These are phyloP conservation scores for Rubus parviflorus DNA, from an alignment of 306 rosid genomes.

Conservation along the genomic window DNA sequence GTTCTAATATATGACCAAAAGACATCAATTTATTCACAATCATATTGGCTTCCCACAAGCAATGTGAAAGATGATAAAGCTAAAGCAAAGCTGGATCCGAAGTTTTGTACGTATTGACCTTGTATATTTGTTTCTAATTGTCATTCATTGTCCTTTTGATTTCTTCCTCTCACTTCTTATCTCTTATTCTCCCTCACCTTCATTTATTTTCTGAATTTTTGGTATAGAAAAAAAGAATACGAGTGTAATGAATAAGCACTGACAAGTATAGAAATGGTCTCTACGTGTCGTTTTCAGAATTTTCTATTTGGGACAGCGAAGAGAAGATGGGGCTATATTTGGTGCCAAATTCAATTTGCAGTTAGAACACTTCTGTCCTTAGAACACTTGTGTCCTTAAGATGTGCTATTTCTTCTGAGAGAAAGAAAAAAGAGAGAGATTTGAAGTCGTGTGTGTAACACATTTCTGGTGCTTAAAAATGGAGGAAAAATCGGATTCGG, in stretches of 20 bases:
- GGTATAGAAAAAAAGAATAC: too few species aligned
- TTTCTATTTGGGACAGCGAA: background rate
- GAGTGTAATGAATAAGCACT: too few species aligned
- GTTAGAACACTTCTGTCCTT: background rate
- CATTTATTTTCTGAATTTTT: too few species aligned
- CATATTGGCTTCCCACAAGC: too few species aligned
- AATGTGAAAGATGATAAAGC: too few species aligned
- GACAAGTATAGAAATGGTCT: too few species aligned
- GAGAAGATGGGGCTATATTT: background rate
- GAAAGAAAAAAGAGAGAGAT: background rate
- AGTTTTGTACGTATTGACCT: too few species aligned
- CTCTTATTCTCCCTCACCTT: background rate
- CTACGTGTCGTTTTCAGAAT: background rate
- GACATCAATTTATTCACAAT: too few species aligned
- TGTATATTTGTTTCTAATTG: too few species aligned
- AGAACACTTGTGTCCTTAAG: background rate
- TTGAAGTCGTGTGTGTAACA: background rate
- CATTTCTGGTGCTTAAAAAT: slow-evolving; percentile 2
- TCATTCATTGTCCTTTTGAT: background rate
- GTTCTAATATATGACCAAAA: too few species aligned
- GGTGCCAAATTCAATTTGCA: slow-evolving; percentile 5
- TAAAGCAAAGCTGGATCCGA: too few species aligned
- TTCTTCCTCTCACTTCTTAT: background rate
- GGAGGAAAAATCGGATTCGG: slow-evolving; percentile 28
- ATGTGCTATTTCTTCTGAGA: background rate